phyloP scores from a whole-genome alignment of 495 filamentous ascomycete species.

The Polyplosphaeria fusca region DNA sequence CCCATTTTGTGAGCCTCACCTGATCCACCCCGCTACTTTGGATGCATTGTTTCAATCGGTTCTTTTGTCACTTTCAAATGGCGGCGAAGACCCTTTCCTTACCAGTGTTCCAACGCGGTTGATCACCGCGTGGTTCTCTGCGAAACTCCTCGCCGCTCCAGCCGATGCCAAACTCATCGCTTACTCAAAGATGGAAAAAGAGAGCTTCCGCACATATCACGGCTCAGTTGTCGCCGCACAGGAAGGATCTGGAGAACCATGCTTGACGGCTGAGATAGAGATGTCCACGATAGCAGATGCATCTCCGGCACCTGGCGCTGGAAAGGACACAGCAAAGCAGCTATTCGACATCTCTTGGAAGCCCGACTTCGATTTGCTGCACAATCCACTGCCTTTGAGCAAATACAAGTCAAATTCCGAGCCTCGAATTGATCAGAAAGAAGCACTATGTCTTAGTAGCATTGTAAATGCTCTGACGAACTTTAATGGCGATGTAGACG shows the following conservation, averaged over 20 bases:
- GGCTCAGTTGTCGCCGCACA: not conserved
- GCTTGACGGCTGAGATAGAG: not conserved
- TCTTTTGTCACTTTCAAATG: not conserved
- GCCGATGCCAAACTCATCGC: not conserved
- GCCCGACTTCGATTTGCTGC: not conserved
- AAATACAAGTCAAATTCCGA: not conserved
- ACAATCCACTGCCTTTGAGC: not conserved
- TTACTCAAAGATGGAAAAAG: not conserved
- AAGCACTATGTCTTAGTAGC: not conserved
- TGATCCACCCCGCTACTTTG: conserved; percentile 9
- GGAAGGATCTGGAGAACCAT: not conserved
- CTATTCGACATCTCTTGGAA: not conserved
- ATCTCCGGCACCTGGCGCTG: not conserved
- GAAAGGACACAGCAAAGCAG: not conserved
- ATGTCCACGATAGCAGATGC: not conserved
- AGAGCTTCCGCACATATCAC: conserved; percentile 1
- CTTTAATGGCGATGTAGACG: not conserved
- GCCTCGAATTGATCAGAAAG: not conserved
- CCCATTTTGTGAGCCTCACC: not conserved
- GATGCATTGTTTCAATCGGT: conserved; percentile 7
- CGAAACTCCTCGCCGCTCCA: not conserved
- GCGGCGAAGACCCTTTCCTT: not conserved
- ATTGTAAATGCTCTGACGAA: not conserved
- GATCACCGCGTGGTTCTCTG: not conserved
- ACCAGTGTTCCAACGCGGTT: not conserved